A percentile compares a stretch with the other conserved stretches of the same genome.
phyloP scores from a whole-genome alignment of 106 monocot species.

The Dioscorea dumetorum region DNA sequence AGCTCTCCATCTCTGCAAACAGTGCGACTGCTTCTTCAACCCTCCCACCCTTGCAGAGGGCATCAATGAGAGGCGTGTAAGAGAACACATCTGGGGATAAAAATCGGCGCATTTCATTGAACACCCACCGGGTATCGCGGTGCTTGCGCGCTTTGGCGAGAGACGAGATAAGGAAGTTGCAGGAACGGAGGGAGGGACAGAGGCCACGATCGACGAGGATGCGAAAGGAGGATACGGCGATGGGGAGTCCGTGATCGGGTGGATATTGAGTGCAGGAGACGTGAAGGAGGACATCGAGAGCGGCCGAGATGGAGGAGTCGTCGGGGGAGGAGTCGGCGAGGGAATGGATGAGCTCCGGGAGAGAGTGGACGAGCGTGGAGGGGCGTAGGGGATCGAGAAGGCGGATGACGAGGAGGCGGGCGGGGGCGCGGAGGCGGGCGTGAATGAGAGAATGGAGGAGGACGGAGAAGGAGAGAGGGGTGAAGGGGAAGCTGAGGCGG shows the following conservation, averaged over 20 bases:
- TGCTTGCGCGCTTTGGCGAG: slow-evolving; percentile 16
- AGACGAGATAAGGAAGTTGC: slow-evolving; percentile 40
- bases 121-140: slow-evolving; percentile 32
- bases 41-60: slow-evolving; percentile 42
- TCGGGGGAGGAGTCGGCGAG: slow-evolving; percentile 11
- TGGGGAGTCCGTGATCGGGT: slow-evolving; percentile 1
- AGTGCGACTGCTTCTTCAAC: slow-evolving; percentile 36
- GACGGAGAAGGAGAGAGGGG: slow-evolving; percentile 35
- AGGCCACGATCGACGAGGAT: slow-evolving; percentile 24
- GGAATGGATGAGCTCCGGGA: slow-evolving; percentile 15
- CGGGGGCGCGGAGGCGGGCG: slow-evolving; percentile 10
- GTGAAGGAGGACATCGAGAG: slow-evolving; percentile 37
- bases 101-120: slow-evolving; percentile 54
- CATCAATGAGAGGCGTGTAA: slow-evolving; percentile 56
- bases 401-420: slow-evolving; percentile 19
- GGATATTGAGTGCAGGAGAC: slow-evolving; percentile 39
- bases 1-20: slow-evolving; percentile 60
- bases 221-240: slow-evolving; percentile 40
- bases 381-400: slow-evolving; percentile 17
- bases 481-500: slow-evolving; percentile 29
- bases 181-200: slow-evolving; percentile 43
- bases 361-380: not conserved
- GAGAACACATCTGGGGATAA: slow-evolving; percentile 48
- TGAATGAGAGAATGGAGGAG: slow-evolving; percentile 46
- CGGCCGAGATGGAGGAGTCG: slow-evolving; percentile 1